Evolutionary conservation across 352 stramenopile species (phyloP).

Genomic region (Phytophthora vignae): DNA sequence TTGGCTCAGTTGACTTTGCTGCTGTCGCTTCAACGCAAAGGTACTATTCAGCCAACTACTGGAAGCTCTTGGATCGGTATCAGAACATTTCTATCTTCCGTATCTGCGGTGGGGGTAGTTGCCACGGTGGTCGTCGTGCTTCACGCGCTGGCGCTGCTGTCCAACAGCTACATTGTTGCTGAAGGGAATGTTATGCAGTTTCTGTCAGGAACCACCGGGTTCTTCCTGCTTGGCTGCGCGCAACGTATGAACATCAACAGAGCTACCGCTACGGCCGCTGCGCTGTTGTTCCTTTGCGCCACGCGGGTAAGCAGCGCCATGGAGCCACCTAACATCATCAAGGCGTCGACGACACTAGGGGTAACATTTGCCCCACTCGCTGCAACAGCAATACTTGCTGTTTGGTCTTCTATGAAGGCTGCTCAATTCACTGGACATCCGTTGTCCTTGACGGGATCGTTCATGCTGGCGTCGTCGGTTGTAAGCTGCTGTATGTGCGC

Average conservation of each 20-base stretch:
- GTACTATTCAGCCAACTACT: neutral
- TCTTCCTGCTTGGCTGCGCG: slow-evolving; percentile 48
- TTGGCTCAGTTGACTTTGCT: slow-evolving; percentile 32
- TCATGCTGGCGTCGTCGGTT: slow-evolving; percentile 34
- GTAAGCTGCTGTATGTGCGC: slow-evolving; percentile 43
- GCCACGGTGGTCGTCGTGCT: slow-evolving; percentile 59
- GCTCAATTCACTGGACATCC: slow-evolving; percentile 16
- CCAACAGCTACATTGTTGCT: slow-evolving; percentile 90
- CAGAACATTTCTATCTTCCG: slow-evolving; percentile 4
- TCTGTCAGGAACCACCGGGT: slow-evolving; percentile 58
- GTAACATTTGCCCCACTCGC: slow-evolving; percentile 50
- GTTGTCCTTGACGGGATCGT: slow-evolving; percentile 14
- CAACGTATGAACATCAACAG: slow-evolving; percentile 24
- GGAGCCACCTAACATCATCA: slow-evolving; percentile 79
- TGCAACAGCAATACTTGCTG: slow-evolving; percentile 28
- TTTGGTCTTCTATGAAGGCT: slow-evolving; percentile 20
- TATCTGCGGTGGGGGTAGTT: slow-evolving; percentile 35
- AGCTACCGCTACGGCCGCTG: slow-evolving; percentile 29
- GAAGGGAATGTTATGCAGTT: slow-evolving; percentile 80
- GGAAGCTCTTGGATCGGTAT: neutral
- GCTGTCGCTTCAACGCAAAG: slow-evolving; percentile 8
- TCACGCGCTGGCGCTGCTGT: slow-evolving; percentile 72
- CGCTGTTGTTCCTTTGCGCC: slow-evolving; percentile 50
- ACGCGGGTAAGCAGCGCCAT: slow-evolving; percentile 55
- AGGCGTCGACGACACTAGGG: slow-evolving; percentile 42